Evolutionary conservation across 1,284 basidiomycete genomes (phyloP).

Genomic region (Chondrostereum purpureum): DNA sequence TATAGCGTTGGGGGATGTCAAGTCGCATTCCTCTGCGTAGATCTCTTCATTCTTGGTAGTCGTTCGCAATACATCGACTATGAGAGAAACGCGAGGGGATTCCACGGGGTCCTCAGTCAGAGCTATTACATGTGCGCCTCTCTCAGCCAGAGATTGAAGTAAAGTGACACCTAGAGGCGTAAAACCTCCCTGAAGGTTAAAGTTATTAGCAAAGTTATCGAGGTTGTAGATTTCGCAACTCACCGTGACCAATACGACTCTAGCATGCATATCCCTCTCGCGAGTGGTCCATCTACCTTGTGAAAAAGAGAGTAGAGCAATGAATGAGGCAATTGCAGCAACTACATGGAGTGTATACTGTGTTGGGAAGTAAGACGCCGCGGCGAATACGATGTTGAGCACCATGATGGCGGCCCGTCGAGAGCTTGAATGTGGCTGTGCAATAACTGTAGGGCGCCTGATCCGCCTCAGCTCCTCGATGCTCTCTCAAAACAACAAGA

Average conservation of each 20-base stretch:
- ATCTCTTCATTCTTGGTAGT: conserved; percentile 68
- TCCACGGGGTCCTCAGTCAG: conserved; percentile 55
- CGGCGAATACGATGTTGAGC: conserved; percentile 27
- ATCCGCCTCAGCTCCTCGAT: no score
- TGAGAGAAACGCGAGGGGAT: conserved; percentile 45
- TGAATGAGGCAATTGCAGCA: conserved; percentile 33
- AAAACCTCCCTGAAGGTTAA: conserved; percentile 64
- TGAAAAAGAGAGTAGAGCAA: conserved; percentile 48
- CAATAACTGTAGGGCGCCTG: no score
- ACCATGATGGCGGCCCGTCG: conserved; percentile 25
- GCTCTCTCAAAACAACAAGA: no score
- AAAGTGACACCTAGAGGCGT: conserved; percentile 65
- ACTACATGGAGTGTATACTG: conserved; percentile 40
- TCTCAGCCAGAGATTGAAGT: conserved; percentile 54
- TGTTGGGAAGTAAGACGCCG: conserved; percentile 29
- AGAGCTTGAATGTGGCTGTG: not conserved
- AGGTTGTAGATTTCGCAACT: conserved; percentile 15
- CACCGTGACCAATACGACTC: conserved; percentile 66
- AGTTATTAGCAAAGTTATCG: not conserved
- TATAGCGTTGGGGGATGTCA: conserved; percentile 55
- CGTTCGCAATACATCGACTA: conserved; percentile 57
- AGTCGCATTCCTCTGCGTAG: conserved; percentile 68
- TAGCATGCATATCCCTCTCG: conserved; percentile 67
- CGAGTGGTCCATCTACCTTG: conserved; percentile 64
- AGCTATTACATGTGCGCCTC: conserved; percentile 72